phyloP scores from a whole-genome alignment of 176 grass and related monocot genomes.

The Phoenix roebelenii region DNA sequence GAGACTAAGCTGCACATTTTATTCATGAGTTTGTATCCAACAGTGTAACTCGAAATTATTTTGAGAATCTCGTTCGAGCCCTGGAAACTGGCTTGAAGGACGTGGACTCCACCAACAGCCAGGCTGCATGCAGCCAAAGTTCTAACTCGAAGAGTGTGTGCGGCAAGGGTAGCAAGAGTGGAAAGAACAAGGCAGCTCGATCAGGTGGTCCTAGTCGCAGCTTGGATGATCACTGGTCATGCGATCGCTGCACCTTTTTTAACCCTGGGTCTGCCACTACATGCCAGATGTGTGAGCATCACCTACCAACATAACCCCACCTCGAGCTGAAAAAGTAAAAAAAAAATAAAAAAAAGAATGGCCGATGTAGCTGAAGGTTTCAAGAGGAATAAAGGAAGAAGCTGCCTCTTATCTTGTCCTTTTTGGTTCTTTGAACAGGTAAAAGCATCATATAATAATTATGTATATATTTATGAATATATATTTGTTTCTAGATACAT shows the following conservation, averaged over 20 bases:
- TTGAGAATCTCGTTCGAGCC: conserved; percentile 90
- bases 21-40: background rate
- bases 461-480: too few species aligned
- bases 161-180: conserved; percentile 12
- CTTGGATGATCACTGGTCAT: conserved; percentile 25
- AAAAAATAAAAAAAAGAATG: too few species aligned
- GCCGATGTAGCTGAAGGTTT: too few species aligned
- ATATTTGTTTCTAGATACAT: too few species aligned
- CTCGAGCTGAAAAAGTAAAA: too few species aligned
- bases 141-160: background rate
- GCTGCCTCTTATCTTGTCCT: too few species aligned
- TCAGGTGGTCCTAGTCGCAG: background rate
- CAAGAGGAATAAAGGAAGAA: too few species aligned
- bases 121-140: conserved; percentile 26
- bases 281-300: conserved; percentile 26
- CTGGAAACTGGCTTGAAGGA: conserved; percentile 76
- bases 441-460: too few species aligned
- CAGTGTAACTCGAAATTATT: conserved; percentile 80
- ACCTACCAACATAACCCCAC: too few species aligned
- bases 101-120: conserved; percentile 27
- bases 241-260: conserved; percentile 50
- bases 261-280: conserved; percentile 27
- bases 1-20: too few species aligned
- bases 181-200: conserved; percentile 18
- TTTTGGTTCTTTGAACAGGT: too few species aligned